A percentile compares a stretch with the other conserved stretches of the same genome.
phyloP scores from a whole-genome alignment of 768 basidiomycete genomes.

The Tulasnella sp. region DNA sequence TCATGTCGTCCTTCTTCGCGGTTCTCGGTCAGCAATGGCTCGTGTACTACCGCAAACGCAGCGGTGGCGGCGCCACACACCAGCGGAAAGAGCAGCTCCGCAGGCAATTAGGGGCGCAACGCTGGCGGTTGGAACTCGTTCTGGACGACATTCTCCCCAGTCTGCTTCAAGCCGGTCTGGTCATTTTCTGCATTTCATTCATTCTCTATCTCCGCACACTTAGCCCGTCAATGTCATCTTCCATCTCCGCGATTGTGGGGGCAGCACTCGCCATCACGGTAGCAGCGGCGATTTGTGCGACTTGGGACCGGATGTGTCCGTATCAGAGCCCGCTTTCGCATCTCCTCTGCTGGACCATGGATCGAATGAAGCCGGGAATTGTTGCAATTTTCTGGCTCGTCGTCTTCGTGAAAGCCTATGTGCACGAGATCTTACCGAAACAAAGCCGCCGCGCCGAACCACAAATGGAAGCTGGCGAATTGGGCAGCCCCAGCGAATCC shows the following conservation, averaged over 20 bases:
- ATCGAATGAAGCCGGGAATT: background rate
- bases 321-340: background rate
- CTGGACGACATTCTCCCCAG: background rate
- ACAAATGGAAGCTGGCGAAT: too few species aligned
- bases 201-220: background rate
- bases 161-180: background rate
- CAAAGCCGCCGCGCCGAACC: too few species aligned
- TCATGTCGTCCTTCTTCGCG: background rate
- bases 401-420: background rate
- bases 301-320: constrained; percentile 5
- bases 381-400: background rate
- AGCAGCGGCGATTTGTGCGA: background rate
- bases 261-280: background rate
- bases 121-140: background rate
- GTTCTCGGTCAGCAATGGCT: background rate
- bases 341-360: background rate
- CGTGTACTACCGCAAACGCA: background rate
- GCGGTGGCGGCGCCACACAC: background rate
- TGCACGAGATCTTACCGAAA: background rate
- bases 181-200: background rate
- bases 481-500: too few species aligned
- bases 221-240: background rate
- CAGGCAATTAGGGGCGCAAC: background rate
- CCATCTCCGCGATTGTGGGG: background rate
- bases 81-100: background rate